A percentile compares a stretch with the other conserved stretches of the same genome.
Conservation (phyloP, 1,284 basidiomycete species). For the Mycena citricolor region DNA sequence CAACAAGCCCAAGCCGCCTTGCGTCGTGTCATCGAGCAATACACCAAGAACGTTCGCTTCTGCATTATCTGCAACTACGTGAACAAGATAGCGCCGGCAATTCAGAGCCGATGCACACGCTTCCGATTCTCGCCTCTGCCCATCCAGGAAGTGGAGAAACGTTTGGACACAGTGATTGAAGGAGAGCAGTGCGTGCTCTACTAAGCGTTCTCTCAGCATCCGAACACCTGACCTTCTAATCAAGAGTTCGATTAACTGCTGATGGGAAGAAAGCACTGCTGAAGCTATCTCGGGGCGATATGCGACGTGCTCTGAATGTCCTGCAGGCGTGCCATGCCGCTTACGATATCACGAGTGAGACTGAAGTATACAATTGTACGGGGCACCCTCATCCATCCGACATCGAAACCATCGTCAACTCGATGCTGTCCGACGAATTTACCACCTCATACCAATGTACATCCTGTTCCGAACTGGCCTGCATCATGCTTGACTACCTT, state of each 20-base stretch:
- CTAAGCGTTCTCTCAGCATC: neutral
- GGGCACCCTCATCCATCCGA: slow-evolving; percentile 95
- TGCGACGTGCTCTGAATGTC: slow-evolving; percentile 95
- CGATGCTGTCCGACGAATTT: slow-evolving; percentile 97
- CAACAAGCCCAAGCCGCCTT: slow-evolving; percentile 95
- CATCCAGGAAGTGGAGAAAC: slow-evolving; percentile 80
- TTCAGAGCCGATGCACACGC: slow-evolving; percentile 97
- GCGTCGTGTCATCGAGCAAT: slow-evolving; percentile 96
- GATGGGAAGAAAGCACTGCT: slow-evolving; percentile 90
- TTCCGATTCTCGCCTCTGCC: slow-evolving; percentile 98
- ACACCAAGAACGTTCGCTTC: slow-evolving; percentile 98
- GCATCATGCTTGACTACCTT: neutral
- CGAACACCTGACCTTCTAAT: neutral
- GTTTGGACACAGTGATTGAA: slow-evolving; percentile 80
- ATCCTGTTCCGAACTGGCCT: slow-evolving; percentile 26
- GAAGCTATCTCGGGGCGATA: slow-evolving; percentile 94
- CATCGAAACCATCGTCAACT: slow-evolving; percentile 90
- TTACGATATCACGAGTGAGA: slow-evolving; percentile 86
- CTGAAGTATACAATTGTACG: slow-evolving; percentile 95
- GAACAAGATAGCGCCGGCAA: slow-evolving; percentile 98
- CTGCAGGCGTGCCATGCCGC: slow-evolving; percentile 98
- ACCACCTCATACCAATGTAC: slow-evolving; percentile 87
- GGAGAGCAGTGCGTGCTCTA: slow-evolving; percentile 70
- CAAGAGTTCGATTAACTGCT: slow-evolving; percentile 81
- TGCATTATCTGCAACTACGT: slow-evolving; percentile 99